These are phyloP conservation scores for Stachybotrys elegans DNA, from an alignment of 2,329 filamentous ascomycete genomes.

Conservation along the genomic window DNA sequence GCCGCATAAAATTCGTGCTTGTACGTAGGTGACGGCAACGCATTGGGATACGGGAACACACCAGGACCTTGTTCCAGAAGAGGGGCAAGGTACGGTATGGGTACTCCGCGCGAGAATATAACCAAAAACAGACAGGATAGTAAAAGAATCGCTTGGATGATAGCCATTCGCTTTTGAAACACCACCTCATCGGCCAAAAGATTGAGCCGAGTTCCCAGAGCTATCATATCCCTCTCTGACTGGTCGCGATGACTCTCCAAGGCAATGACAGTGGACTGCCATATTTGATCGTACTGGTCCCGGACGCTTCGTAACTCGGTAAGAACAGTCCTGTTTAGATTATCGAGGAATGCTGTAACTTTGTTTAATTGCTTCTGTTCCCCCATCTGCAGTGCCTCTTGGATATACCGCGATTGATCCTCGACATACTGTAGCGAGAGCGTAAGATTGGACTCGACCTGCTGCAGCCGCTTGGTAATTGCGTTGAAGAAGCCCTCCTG, in stretches of 20 bases:
- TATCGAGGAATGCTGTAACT: constrained; percentile 73
- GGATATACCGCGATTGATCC: constrained; percentile 85
- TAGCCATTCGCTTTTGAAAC: constrained; percentile 85
- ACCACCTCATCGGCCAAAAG: constrained; percentile 90
- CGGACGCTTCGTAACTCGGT: constrained; percentile 73
- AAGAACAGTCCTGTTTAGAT: constrained; percentile 82
- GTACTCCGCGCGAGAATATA: constrained; percentile 63
- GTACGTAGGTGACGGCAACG: constrained; percentile 13
- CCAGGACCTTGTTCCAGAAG: constrained; percentile 20
- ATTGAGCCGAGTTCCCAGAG: constrained; percentile 73
- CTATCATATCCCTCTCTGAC: constrained; percentile 76
- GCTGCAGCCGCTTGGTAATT: constrained; percentile 84
- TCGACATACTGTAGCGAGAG: constrained; percentile 94
- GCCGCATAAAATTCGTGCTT: background rate
- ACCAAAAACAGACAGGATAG: constrained; percentile 83
- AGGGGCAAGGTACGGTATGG: constrained; percentile 26
- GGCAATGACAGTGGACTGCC: constrained; percentile 91
- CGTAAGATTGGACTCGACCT: constrained; percentile 88
- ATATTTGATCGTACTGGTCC: constrained; percentile 89
- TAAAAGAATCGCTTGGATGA: constrained; percentile 83
- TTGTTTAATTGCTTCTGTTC: constrained; percentile 86
- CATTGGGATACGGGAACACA: constrained; percentile 12
- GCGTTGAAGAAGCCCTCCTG: constrained; percentile 99
- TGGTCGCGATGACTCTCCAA: constrained; percentile 84
- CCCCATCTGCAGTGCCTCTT: constrained; percentile 79